Evolutionary conservation across 2,329 filamentous ascomycete genomes (phyloP), one percentile per base, ranked within the genome.

Genomic region (Mariannaea sp.): DNA sequence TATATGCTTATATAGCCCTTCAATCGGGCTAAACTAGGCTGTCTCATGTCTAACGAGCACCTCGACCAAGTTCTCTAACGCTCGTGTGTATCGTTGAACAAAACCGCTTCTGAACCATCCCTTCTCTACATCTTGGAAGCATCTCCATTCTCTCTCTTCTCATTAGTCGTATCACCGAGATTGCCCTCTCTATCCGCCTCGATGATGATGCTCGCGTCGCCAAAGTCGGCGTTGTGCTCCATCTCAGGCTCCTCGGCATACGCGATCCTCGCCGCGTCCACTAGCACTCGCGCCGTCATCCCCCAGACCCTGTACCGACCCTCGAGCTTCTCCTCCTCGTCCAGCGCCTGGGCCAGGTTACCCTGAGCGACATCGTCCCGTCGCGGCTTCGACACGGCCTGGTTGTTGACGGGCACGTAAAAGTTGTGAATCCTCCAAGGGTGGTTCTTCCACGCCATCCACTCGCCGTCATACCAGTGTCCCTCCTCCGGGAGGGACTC

Each of bases 391-490:
- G 83, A 80, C 16, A 92, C 87, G 19, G 75, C 81, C 73, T 90
- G 86, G 65, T 87, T 83, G 47, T 81, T 82, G 29, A 92, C 83
- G 2, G 90, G 92, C 20, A 97, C 92, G 74, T 90, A 89, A 74
- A 97, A 97, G 73, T 93, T 92, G 73, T 97, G 93, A 79, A 96
- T 80, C 62, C 80, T 75, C 93, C 92, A 97, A n/a, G 81, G 81
- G 45, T 78, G 77, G 58, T 88, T 83, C 70, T 94, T 85, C 86
- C 87, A 96, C 59, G 85, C 78, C 47, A 86, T 83, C 93, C 93
- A 97, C 24, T 74, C 76, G 7, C 93, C 93, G 53, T 87, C 80
- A 76, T 97, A 97, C 92, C 92, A 97, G 50, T 84, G 80, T 0
- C 84, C 84, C 29, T 71, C 76, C 49, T 12, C 17, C 5, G 71